Percentiles rank a stretch among this genome's conserved stretches.
Evolutionary conservation across 805 yeast species (phyloP).

Genomic region (Yarrowia sp.): DNA sequence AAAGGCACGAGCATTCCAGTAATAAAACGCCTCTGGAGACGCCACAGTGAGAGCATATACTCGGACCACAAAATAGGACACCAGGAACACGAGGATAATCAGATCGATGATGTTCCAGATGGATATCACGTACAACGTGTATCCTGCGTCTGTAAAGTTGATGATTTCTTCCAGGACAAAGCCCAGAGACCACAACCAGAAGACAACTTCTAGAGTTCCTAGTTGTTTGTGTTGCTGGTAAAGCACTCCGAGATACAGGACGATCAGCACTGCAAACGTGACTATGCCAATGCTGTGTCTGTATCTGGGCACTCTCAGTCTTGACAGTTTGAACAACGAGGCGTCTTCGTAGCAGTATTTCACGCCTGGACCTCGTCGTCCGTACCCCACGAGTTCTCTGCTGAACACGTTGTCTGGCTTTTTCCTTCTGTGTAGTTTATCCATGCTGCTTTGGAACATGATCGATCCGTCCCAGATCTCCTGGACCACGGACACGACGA

Average conservation of each 20-base stretch:
- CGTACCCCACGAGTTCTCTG: constrained; percentile 37
- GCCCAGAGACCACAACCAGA: constrained; percentile 57
- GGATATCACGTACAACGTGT: constrained; percentile 56
- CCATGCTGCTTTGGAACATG: constrained; percentile 52
- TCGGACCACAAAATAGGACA: constrained; percentile 47
- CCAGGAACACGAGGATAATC: constrained; percentile 53
- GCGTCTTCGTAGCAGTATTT: constrained; percentile 50
- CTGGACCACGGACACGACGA: constrained; percentile 56
- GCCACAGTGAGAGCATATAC: constrained; percentile 40
- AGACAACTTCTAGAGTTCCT: constrained; percentile 50
- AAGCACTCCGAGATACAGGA: constrained; percentile 47
- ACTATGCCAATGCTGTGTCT: constrained; percentile 49
- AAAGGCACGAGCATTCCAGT: constrained; percentile 41
- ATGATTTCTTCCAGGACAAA: constrained; percentile 58
- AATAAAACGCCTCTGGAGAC: constrained; percentile 6
- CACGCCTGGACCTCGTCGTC: constrained; percentile 50
- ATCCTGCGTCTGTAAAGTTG: constrained; percentile 56
- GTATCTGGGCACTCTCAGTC: constrained; percentile 53
- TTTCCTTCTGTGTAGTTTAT: constrained; percentile 49
- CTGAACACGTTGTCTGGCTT: constrained; percentile 45
- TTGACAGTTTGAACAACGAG: constrained; percentile 50
- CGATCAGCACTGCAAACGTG: constrained; percentile 49
- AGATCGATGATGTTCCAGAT: constrained; percentile 63
- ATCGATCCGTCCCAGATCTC: constrained; percentile 62
- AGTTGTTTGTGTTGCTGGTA: constrained; percentile 41